These are phyloP conservation scores for Kwoniella mangroviensis DNA, from an alignment of 768 basidiomycete species.

Conservation along the genomic window DNA sequence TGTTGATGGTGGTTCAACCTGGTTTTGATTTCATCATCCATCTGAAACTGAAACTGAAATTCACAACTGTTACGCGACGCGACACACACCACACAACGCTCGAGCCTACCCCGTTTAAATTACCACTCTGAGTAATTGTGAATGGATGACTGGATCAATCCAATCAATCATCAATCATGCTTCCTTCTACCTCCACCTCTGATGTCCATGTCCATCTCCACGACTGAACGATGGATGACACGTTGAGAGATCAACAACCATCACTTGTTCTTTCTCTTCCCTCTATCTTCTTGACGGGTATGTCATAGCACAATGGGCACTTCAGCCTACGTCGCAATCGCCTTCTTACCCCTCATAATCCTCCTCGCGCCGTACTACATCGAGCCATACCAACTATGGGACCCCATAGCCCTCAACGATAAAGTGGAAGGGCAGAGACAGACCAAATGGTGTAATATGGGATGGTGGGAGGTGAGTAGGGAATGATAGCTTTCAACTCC, in stretches of 20 bases:
- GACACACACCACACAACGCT: constrained; percentile 15
- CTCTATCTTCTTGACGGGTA: background rate
- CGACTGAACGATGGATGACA: too few species aligned
- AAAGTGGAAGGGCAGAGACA: constrained; percentile 11
- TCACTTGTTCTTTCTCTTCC: background rate
- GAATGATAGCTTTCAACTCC: background rate
- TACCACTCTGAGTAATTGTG: too few species aligned
- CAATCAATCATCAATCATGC: background rate
- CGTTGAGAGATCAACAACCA: too few species aligned
- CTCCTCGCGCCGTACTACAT: constrained; percentile 25
- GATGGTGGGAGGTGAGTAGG: constrained; percentile 45
- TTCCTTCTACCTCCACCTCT: constrained; percentile 5
- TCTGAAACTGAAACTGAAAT: constrained; percentile 1
- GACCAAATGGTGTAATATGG: constrained; percentile 49
- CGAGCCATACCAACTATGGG: constrained; percentile 37
- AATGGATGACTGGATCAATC: too few species aligned
- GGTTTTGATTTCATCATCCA: background rate
- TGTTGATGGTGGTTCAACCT: background rate
- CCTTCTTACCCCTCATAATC: constrained; percentile 22
- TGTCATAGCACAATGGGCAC: background rate
- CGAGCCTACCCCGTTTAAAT: background rate
- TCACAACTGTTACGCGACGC: constrained; percentile 8
- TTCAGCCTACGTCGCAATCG: background rate
- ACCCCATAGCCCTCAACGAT: constrained; percentile 32
- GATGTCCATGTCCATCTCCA: constrained; percentile 7